phyloP scores from a whole-genome alignment of 1,139 yeast genomes.

The Cylindricascospora bacillispora region DNA sequence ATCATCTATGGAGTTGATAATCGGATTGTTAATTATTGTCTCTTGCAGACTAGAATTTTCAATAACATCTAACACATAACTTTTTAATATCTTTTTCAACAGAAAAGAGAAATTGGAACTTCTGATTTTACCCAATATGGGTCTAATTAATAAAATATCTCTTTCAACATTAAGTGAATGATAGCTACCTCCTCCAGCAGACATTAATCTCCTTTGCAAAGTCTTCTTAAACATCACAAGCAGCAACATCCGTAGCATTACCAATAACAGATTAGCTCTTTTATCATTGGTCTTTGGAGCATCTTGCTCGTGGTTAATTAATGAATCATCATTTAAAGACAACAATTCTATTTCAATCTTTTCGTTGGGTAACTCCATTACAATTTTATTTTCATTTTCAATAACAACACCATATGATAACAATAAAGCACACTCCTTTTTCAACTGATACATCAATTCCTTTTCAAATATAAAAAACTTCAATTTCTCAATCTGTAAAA shows the following conservation, averaged over 20 bases:
- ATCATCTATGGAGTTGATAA: slow-evolving; percentile 3
- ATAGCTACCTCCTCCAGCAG: slow-evolving; percentile 4
- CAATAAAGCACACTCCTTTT: slow-evolving; percentile 61
- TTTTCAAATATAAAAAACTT: slow-evolving; percentile 75
- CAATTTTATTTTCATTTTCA: slow-evolving; percentile 49
- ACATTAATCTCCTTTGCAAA: slow-evolving; percentile 15
- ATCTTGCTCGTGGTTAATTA: slow-evolving; percentile 28
- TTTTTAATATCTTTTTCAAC: slow-evolving; percentile 19
- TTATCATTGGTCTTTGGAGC: slow-evolving; percentile 23
- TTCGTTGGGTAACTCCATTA: slow-evolving; percentile 53
- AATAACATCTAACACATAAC: slow-evolving; percentile 15
- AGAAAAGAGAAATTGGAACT: slow-evolving; percentile 21
- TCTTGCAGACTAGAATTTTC: slow-evolving; percentile 9
- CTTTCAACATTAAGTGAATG: slow-evolving; percentile 6
- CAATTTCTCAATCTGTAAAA: slow-evolving; percentile 43
- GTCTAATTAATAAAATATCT: slow-evolving; percentile 20
- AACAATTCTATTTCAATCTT: slow-evolving; percentile 59
- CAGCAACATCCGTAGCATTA: slow-evolving; percentile 35
- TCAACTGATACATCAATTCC: slow-evolving; percentile 51
- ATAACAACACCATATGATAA: slow-evolving; percentile 64
- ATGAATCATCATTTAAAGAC: slow-evolving; percentile 34
- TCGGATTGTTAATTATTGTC: background rate
- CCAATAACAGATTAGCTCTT: slow-evolving; percentile 30
- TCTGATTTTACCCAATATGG: slow-evolving; percentile 23
- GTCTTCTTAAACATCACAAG: slow-evolving; percentile 35